Evolutionary conservation across 768 basidiomycete species (phyloP), one percentile per base, ranked within the genome.

Genomic region (Hericium rajendrae): DNA sequence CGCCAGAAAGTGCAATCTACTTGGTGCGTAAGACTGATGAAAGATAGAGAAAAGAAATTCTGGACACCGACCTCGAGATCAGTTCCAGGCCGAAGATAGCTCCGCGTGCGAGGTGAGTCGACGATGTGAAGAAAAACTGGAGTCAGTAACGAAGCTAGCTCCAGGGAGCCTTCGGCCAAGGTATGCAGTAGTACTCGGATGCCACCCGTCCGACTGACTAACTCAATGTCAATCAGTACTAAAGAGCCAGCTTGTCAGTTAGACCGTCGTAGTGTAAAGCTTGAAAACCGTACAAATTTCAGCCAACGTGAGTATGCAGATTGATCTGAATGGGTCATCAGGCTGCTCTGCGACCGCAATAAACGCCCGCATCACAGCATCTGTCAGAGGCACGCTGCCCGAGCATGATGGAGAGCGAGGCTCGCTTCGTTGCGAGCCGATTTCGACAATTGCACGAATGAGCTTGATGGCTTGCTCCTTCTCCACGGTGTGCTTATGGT

Each of bases 381-480:
- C 84, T 6, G 88, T 85, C 52, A 93, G 68, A 12, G 84, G 84
- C 4, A 87, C 78, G 2, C 68, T 68, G 11, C 78, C 77, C 10
- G 74, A 65, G 13, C 66, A 68, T 40, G 71, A 71, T 20, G 72
- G 71, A 26, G 74, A 68, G 46, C 73, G 72, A 26, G 78, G 73
- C 43, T 81, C 77, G 22, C 69, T 73, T 46, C 76, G 74, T 52
- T 81, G 78, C 12, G 85, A 83, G 12, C 88, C 86, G 39, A 94
- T 78, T 62, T 90, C 83, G 6, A 94, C 81, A 24, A 93, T 82
- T 2, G 84, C 73, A 18, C 97, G 86, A 55, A 98, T 83, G 20
- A 98, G 81, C 59, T 92, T 91, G 63, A 99, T 82, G 20, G 81
- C 91, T 69, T 98, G 94, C 66, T 97, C 93, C 67, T 91, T 91